Percentiles rank a stretch among this genome's conserved stretches.
Evolutionary conservation across 2,329 filamentous ascomycete species (phyloP).

Genomic region (Fusarium proliferatum): DNA sequence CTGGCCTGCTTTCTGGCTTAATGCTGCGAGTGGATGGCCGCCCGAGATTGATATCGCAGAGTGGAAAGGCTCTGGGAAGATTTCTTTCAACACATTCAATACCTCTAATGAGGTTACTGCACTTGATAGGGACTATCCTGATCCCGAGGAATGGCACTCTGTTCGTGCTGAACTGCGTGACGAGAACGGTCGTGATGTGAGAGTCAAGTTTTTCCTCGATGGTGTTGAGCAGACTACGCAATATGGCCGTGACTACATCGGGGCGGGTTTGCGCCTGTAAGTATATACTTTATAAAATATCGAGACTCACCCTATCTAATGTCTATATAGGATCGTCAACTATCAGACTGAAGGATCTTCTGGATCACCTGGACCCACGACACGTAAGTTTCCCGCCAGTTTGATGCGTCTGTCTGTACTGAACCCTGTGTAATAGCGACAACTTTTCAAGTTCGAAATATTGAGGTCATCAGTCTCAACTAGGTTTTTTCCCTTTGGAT

Average conservation of each 20-base stretch:
- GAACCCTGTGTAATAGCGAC: not conserved
- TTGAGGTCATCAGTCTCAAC: constrained; percentile 33
- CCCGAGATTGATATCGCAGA: constrained; percentile 36
- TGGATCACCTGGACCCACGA: constrained; percentile 26
- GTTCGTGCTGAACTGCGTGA: constrained; percentile 33
- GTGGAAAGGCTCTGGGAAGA: constrained; percentile 35
- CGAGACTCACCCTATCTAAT: not conserved
- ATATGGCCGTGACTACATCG: constrained; percentile 31
- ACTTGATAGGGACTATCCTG: constrained; percentile 21
- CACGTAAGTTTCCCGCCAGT: not conserved
- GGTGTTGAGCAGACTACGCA: constrained; percentile 29
- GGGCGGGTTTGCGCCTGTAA: constrained; percentile 26
- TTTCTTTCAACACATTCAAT: constrained; percentile 37
- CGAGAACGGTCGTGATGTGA: constrained; percentile 30
- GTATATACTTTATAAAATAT: not conserved
- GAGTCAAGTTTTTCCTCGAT: constrained; percentile 37
- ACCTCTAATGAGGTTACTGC: constrained; percentile 26
- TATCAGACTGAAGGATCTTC: constrained; percentile 36
- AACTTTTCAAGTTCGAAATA: constrained; percentile 27
- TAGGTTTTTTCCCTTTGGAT: not conserved
- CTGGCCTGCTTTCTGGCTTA: constrained; percentile 36
- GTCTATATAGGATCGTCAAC: constrained; percentile 13
- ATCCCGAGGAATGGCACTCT: constrained; percentile 30
- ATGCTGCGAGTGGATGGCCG: constrained; percentile 30
- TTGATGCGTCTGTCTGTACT: not conserved